A percentile compares a stretch with the other conserved stretches of the same genome.
Evolutionary conservation across 2,329 filamentous ascomycete species (phyloP).

Genomic region (Erysiphe pulchra): DNA sequence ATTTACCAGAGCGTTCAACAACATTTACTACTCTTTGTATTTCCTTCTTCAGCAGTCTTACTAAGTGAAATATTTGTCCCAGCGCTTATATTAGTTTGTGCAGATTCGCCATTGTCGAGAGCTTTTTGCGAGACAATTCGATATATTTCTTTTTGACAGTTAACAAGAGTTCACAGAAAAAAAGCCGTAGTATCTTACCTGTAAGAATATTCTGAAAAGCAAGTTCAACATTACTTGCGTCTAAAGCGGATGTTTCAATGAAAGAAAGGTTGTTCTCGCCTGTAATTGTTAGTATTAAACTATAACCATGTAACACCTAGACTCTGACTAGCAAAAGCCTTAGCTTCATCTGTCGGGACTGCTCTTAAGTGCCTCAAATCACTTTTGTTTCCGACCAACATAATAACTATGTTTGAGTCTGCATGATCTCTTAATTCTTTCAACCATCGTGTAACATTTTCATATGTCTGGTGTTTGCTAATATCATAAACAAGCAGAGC

Average conservation of each 20-base stretch:
- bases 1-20: conserved; percentile 22
- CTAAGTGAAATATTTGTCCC: conserved; percentile 69
- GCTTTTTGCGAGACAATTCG: conserved; percentile 96
- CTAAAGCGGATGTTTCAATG: conserved; percentile 95
- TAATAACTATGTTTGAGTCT: conserved; percentile 97
- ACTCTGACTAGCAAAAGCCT: conserved; percentile 72
- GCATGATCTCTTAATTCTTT: conserved; percentile 96
- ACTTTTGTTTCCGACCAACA: conserved; percentile 99
- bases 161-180: conserved; percentile 1
- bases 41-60: conserved; percentile 52
- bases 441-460: conserved; percentile 96
- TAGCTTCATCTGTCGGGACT: conserved; percentile 92
- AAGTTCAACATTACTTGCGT: conserved; percentile 96
- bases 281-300: conserved; percentile 17
- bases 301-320: neutral
- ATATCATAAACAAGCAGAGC: conserved; percentile 98
- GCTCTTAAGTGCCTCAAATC: conserved; percentile 97
- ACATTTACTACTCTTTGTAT: conserved; percentile 58
- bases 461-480: conserved; percentile 98
- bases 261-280: conserved; percentile 96
- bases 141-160: conserved; percentile 65
- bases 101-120: conserved; percentile 65
- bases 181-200: conserved; percentile 29
- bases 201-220: conserved; percentile 99
- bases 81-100: conserved; percentile 54